Conservation (phyloP, 2,329 filamentous ascomycete species). For the Bipolaris cookei region DNA sequence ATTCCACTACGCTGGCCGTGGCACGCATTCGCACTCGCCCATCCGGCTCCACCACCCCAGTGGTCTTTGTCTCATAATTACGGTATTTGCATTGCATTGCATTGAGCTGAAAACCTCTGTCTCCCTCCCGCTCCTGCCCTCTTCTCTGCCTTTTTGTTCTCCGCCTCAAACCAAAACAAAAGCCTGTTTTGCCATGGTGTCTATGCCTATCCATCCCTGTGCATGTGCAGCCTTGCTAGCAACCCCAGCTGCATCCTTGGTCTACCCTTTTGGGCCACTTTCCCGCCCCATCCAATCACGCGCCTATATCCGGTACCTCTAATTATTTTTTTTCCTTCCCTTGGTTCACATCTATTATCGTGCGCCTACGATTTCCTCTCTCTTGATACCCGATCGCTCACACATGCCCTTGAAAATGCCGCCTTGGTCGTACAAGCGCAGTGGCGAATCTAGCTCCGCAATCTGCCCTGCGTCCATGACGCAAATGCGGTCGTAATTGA, state of each 20-base stretch:
- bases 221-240: conserved; percentile 9
- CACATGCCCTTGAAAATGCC: conserved; percentile 92
- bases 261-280: conserved; percentile 23
- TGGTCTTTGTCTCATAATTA: neutral
- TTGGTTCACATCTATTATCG: too few relatives aligned
- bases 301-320: neutral
- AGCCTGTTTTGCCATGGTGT: neutral
- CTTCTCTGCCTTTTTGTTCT: neutral
- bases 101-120: neutral
- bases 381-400: conserved; percentile 77
- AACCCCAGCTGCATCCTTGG: conserved; percentile 20
- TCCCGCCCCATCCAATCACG: conserved; percentile 12
- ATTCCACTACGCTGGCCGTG: neutral
- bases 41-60: neutral
- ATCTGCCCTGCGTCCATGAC: conserved; percentile 93
- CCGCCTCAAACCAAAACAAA: conserved; percentile 2
- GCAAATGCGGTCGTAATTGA: conserved; percentile 92
- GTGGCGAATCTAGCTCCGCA: conserved; percentile 81
- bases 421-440: conserved; percentile 72
- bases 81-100: neutral
- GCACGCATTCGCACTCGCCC: neutral
- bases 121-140: neutral
- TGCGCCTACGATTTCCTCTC: conserved; percentile 54
- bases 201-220: conserved; percentile 20
- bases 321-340: conserved; percentile 14